These are phyloP conservation scores for Amauroascus verrucosus DNA, from an alignment of 2,329 filamentous ascomycete species.

Conservation along the genomic window DNA sequence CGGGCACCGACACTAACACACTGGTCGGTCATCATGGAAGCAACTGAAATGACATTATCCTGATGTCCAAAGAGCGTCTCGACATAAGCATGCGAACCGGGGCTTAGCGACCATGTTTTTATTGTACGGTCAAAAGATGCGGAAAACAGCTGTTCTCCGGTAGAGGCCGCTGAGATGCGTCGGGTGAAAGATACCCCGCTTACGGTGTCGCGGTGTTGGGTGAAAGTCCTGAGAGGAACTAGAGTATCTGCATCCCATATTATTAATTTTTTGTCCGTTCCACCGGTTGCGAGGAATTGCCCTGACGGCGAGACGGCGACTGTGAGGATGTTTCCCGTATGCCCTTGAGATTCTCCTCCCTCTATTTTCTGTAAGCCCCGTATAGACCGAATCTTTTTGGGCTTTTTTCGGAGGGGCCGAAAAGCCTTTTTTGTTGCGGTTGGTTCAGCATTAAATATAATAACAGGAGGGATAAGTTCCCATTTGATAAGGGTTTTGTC, in stretches of 20 bases:
- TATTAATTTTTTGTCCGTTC: constrained; percentile 71
- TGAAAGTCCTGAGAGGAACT: constrained; percentile 69
- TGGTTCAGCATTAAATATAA: constrained; percentile 26
- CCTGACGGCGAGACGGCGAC: constrained; percentile 84
- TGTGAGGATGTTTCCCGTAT: constrained; percentile 68
- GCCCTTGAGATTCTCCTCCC: constrained; percentile 51
- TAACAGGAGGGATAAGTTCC: constrained; percentile 53
- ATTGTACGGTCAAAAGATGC: constrained; percentile 84
- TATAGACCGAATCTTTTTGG: constrained; percentile 42
- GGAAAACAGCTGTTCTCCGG: constrained; percentile 77
- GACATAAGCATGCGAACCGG: constrained; percentile 79
- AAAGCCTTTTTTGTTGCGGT: constrained; percentile 54
- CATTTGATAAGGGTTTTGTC: constrained; percentile 81
- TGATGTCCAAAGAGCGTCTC: constrained; percentile 96
- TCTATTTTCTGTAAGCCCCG: constrained; percentile 35
- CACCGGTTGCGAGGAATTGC: constrained; percentile 82
- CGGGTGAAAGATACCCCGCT: constrained; percentile 76
- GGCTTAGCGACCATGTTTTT: constrained; percentile 76
- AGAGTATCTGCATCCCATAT: constrained; percentile 78
- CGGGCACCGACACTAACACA: constrained; percentile 84
- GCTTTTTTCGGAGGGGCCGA: constrained; percentile 35
- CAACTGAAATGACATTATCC: constrained; percentile 75
- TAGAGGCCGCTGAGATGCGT: constrained; percentile 49
- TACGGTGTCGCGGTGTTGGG: constrained; percentile 82
- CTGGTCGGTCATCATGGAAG: constrained; percentile 71